Evolutionary conservation across 257 asterid genomes (phyloP).

Genomic region (Solanum okadae): DNA sequence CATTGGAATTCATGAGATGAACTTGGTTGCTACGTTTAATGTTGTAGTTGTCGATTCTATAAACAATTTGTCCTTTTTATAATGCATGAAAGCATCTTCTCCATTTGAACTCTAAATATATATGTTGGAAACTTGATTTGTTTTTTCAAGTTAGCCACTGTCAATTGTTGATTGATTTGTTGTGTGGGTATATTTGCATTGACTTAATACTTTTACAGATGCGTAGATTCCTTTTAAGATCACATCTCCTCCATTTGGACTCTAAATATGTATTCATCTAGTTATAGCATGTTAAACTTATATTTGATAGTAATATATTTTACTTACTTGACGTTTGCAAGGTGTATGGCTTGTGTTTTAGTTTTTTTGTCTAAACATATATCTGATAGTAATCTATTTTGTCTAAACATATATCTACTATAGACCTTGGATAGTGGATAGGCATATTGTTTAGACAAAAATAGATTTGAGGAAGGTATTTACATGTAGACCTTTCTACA

Average conservation of each 20-base stretch:
- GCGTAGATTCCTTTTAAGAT: background rate
- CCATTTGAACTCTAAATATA: background rate
- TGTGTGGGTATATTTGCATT: background rate
- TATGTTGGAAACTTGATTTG: background rate
- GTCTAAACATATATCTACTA: background rate
- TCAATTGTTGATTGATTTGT: background rate
- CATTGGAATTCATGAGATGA: too few relatives aligned
- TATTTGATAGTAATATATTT: background rate
- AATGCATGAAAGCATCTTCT: background rate
- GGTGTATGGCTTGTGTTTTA: background rate
- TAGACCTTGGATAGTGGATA: background rate
- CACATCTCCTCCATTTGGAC: background rate
- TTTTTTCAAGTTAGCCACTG: background rate
- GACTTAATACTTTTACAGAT: background rate
- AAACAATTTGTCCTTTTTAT: too few relatives aligned
- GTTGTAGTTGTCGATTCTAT: too few relatives aligned
- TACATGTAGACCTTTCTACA: background rate
- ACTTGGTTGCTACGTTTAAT: too few relatives aligned
- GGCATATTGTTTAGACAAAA: background rate
- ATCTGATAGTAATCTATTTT: too few relatives aligned
- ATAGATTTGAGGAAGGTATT: background rate
- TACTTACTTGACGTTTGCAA: background rate
- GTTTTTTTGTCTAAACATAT: too few relatives aligned
- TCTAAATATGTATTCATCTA: background rate
- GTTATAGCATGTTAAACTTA: background rate